A percentile compares a stretch with the other conserved stretches of the same genome.
These are phyloP conservation scores for Fusarium nelsonii DNA, from an alignment of 2,329 filamentous ascomycete species.

Conservation along the genomic window DNA sequence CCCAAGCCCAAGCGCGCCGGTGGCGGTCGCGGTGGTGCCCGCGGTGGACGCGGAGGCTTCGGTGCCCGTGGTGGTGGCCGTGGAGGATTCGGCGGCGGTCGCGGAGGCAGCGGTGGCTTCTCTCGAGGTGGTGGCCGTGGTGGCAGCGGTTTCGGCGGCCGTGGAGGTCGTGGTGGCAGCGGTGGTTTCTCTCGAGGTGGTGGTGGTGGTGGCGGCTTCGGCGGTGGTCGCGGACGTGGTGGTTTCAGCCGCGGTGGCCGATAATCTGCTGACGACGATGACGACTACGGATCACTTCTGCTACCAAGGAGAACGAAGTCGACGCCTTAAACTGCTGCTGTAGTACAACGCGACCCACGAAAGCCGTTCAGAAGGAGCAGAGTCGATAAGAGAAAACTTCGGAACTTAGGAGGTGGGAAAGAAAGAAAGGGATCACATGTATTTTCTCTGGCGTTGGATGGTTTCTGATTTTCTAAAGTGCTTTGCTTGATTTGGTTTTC, in stretches of 20 bases:
- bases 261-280: slow-evolving; percentile 24
- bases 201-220: slow-evolving; percentile 45
- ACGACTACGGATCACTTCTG: slow-evolving; percentile 16
- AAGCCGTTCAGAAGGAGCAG: slow-evolving; percentile 16
- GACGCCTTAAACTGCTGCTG: slow-evolving; percentile 21
- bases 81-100: slow-evolving; percentile 54
- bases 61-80: slow-evolving; percentile 52
- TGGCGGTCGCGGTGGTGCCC: slow-evolving; percentile 58
- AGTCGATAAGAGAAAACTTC: slow-evolving; percentile 11
- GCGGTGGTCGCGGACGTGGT: slow-evolving; percentile 48
- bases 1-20: slow-evolving; percentile 72
- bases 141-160: slow-evolving; percentile 34
- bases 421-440: slow-evolving; percentile 40
- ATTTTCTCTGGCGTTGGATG: slow-evolving; percentile 44
- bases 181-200: slow-evolving; percentile 44
- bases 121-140: slow-evolving; percentile 50
- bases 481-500: slow-evolving; percentile 41
- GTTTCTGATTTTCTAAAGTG: slow-evolving; percentile 38
- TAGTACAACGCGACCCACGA: slow-evolving; percentile 37
- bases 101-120: slow-evolving; percentile 42
- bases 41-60: slow-evolving; percentile 53
- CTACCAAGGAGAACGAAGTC: slow-evolving; percentile 15
- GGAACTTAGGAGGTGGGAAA: slow-evolving; percentile 25
- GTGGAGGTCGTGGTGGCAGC: slow-evolving; percentile 44
- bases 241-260: slow-evolving; percentile 50